A percentile compares a stretch with the other conserved stretches of the same genome.
phyloP scores from a whole-genome alignment of 257 asterid genomes.

The Rehmannia glutinosa region DNA sequence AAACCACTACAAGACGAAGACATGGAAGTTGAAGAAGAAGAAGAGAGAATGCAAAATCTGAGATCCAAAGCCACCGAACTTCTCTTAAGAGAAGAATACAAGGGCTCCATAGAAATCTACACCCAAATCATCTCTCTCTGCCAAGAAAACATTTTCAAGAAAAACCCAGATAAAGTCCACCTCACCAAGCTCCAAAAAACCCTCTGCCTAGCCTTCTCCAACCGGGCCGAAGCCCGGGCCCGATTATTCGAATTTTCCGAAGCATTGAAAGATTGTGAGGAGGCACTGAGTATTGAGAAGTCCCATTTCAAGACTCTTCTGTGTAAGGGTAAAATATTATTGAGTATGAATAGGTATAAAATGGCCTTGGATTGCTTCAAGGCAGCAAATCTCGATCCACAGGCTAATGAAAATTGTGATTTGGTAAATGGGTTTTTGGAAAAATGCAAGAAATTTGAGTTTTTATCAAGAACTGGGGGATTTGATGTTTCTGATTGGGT shows the following conservation, averaged over 20 bases:
- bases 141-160: conserved; percentile 31
- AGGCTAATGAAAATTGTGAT: conserved; percentile 43
- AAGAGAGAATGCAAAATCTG: conserved; percentile 44
- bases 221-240: conserved; percentile 69
- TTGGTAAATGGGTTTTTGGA: conserved; percentile 38
- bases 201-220: conserved; percentile 65
- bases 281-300: conserved; percentile 49
- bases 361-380: conserved; percentile 52
- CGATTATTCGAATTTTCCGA: conserved; percentile 33
- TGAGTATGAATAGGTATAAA: conserved; percentile 44
- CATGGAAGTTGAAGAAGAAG: conserved; percentile 33
- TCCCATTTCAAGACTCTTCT: conserved; percentile 77
- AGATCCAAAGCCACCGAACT: conserved; percentile 83
- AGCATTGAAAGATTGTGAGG: conserved; percentile 68
- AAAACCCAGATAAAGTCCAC: conserved; percentile 26
- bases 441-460: conserved; percentile 60
- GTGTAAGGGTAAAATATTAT: conserved; percentile 67
- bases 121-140: conserved; percentile 53
- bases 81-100: conserved; percentile 69
- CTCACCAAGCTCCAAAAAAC: conserved; percentile 38
- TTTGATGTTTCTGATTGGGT: conserved; percentile 85
- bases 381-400: conserved; percentile 44
- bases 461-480: conserved; percentile 56
- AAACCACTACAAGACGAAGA: conserved; percentile 11
- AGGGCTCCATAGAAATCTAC: conserved; percentile 44